Base-by-base conservation (phyloP, 345 rosid species). In the Salix caprea region DNA sequence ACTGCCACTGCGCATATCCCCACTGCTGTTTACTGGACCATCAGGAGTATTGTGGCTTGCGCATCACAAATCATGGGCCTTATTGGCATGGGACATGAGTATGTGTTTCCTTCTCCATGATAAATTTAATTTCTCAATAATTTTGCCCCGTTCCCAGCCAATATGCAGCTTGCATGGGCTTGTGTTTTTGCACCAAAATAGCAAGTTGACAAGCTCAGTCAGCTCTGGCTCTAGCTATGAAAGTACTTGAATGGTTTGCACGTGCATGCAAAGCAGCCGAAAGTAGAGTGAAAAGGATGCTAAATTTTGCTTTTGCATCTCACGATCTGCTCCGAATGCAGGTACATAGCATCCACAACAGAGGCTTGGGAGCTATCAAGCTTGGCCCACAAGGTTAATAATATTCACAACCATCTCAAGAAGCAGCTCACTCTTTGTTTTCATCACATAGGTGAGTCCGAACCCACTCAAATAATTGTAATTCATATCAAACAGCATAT, bases 281-380 rank as follows among this genome's bases (percentile, higher is more conserved):
- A n/a, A n/a, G 28, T n/a, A 58, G 28, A n/a, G 4, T 58, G 5
- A 24, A 56, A n/a, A 23, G 10, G 1, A 14, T 32, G 10, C 30
- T 34, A 74, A 50, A 9, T 5, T 21, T 36, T 16, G 2, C 1
- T 13, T 39, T 6, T 78, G 52, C 42, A 21, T 71, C 46, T 67
- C 28, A 7, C 72, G 52, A 36, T 34, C 66, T 37, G 65, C 46
- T 50, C n/a, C n/a, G 28, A 71, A 87, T 88, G 78, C 74, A 87
- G 90, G 78, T 74, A 82, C 70, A 70, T 50, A n/a, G 52, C 87
- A 54, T 80, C 83, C 34, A 87, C 91, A 70, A 86, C 82, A 73
- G 94, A 90, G 78, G 81, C 86, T n/a, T 89, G 91, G 87, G 97
- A 89, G 84, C 82, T 92, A 36, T 89, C 91, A 48, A 86, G 86